phyloP scores from a whole-genome alignment of 495 filamentous ascomycete genomes.

The Hypoxylon intermedium region DNA sequence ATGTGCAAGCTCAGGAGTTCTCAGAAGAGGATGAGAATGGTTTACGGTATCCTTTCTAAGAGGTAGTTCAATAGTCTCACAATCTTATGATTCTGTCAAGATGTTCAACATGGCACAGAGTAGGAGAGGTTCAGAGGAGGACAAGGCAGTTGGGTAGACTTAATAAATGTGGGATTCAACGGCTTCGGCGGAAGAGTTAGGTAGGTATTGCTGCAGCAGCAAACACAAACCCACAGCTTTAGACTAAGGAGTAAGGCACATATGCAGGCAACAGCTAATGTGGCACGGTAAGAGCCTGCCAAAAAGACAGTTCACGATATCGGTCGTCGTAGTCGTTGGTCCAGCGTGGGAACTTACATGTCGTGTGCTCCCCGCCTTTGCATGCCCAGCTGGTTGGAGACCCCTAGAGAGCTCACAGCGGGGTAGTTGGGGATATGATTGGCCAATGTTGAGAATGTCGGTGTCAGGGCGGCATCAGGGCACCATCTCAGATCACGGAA shows the following conservation, averaged over 20 bases:
- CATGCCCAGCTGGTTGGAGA: background rate
- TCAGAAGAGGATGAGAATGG: too few relatives aligned
- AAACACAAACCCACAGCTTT: constrained; percentile 16
- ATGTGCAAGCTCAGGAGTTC: background rate
- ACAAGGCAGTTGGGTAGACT: constrained; percentile 3
- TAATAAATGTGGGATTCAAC: constrained; percentile 26
- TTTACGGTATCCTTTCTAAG: too few relatives aligned
- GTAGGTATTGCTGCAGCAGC: background rate
- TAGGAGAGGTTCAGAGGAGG: constrained; percentile 4
- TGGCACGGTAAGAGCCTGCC: constrained; percentile 27
- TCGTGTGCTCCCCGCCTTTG: constrained; percentile 29
- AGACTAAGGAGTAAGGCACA: constrained; percentile 17
- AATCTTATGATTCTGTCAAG: background rate
- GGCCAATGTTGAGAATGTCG: constrained; percentile 22
- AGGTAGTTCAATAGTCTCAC: background rate
- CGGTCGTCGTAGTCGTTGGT: constrained; percentile 23
- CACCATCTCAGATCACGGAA: constrained; percentile 1
- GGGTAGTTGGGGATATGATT: constrained; percentile 33
- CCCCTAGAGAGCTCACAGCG: constrained; percentile 10
- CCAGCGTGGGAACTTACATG: constrained; percentile 9
- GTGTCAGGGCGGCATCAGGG: constrained; percentile 21
- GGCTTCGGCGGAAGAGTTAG: constrained; percentile 19
- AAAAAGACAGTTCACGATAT: constrained; percentile 32
- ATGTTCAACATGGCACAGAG: background rate
- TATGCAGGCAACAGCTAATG: constrained; percentile 25